These are phyloP conservation scores for Moesziomyces sp. DNA, from an alignment of 1,284 basidiomycete genomes.

Conservation along the genomic window DNA sequence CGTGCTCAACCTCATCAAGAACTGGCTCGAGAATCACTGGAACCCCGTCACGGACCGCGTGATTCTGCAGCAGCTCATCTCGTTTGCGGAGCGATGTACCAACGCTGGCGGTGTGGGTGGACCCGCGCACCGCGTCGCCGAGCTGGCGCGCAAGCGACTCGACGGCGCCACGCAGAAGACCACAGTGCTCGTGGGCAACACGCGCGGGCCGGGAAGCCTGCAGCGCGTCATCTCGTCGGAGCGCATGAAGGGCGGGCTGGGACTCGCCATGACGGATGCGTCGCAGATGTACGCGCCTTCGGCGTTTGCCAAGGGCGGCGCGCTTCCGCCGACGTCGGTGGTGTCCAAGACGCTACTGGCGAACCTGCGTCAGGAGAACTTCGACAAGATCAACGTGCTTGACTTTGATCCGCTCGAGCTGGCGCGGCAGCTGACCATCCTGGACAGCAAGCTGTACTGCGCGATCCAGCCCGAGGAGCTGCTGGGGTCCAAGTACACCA, in stretches of 20 bases:
- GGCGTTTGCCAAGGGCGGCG: conserved; percentile 37
- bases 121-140: conserved; percentile 72
- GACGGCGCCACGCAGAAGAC: conserved; percentile 39
- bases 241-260: conserved; percentile 46
- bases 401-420: conserved; percentile 82
- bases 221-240: conserved; percentile 65
- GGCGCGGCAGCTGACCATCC: conserved; percentile 72
- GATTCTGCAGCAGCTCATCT: conserved; percentile 73
- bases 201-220: conserved; percentile 53
- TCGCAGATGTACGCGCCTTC: conserved; percentile 55
- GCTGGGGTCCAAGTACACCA: conserved; percentile 66
- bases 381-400: conserved; percentile 74
- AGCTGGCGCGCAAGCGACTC: conserved; percentile 49
- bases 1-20: conserved; percentile 89
- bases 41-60: conserved; percentile 71
- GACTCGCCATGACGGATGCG: conserved; percentile 45
- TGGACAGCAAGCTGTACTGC: conserved; percentile 67
- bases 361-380: conserved; percentile 70
- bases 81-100: conserved; percentile 74
- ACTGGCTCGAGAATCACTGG: conserved; percentile 94
- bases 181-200: conserved; percentile 41
- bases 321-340: conserved; percentile 73
- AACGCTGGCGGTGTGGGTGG: conserved; percentile 72
- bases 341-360: conserved; percentile 82
- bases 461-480: conserved; percentile 69